Conservation (phyloP, 257 asterid genomes). For the Osmanthus fragrans region DNA sequence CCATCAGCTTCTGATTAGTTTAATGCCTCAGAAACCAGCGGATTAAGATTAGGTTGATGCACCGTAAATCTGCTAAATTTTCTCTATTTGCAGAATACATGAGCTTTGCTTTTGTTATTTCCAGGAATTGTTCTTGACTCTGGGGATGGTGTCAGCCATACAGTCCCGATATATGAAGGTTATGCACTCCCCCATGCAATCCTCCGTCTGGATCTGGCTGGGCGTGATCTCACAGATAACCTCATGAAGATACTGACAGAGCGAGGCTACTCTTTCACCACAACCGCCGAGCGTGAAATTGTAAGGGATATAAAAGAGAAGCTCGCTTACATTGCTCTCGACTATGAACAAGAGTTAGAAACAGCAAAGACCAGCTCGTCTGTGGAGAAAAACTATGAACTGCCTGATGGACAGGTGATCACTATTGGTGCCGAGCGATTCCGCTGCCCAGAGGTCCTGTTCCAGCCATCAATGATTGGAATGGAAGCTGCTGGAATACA, state of each 20-base stretch:
- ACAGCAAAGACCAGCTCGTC: neutral
- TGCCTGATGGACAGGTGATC: neutral
- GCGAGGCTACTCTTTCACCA: conserved; percentile 3
- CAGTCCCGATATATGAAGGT: neutral
- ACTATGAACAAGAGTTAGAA: conserved; percentile 38
- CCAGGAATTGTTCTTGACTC: neutral
- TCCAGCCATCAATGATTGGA: conserved; percentile 58
- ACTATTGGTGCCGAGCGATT: conserved; percentile 30
- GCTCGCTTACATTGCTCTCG: conserved; percentile 52
- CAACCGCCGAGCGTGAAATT: neutral
- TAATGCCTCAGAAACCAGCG: neutral
- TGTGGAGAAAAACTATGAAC: neutral
- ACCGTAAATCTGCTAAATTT: neutral
- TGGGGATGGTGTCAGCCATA: conserved; percentile 3
- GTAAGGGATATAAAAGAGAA: conserved; percentile 29
- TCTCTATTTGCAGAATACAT: neutral
- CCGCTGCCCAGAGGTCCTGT: conserved; percentile 59
- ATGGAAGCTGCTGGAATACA: conserved; percentile 9
- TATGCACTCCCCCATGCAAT: conserved; percentile 7
- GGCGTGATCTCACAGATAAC: neutral
- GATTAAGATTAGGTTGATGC: neutral
- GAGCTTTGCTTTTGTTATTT: neutral
- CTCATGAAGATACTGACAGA: neutral
- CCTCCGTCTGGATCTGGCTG: neutral
- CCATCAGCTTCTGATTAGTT: neutral